Percentiles rank a stretch among this genome's conserved stretches.
Evolutionary conservation across 805 yeast genomes (phyloP).

Genomic region (Lachancea thermotolerans): DNA sequence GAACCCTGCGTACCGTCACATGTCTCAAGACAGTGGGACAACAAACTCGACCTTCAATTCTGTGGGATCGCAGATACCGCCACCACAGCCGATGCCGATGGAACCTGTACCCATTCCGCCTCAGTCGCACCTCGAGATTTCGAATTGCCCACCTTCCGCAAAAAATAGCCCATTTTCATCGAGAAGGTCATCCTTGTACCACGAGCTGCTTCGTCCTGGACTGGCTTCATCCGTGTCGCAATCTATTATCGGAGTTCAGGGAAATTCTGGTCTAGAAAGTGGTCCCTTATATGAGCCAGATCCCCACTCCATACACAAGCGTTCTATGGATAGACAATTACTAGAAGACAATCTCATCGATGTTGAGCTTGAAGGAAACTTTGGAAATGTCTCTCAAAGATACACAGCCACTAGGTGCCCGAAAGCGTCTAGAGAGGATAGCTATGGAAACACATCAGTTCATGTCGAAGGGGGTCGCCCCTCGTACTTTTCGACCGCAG

Average conservation of each 20-base stretch:
- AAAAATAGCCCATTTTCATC: constrained; percentile 26
- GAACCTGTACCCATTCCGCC: constrained; percentile 14
- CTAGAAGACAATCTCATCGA: constrained; percentile 13
- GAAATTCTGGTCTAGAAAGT: background rate
- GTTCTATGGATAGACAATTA: constrained; percentile 21
- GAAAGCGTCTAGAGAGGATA: background rate
- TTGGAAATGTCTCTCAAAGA: background rate
- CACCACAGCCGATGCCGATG: constrained; percentile 37
- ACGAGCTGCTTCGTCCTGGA: constrained; percentile 5
- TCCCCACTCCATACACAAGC: constrained; percentile 8
- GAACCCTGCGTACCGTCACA: constrained; percentile 22
- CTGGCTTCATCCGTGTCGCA: constrained; percentile 3
- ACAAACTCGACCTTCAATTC: constrained; percentile 3
- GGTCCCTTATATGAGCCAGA: constrained; percentile 12
- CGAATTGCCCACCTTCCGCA: constrained; percentile 10
- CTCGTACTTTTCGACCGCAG: constrained; percentile 14
- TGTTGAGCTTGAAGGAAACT: constrained; percentile 3
- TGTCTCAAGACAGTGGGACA: constrained; percentile 18
- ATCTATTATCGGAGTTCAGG: background rate
- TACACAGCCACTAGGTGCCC: background rate
- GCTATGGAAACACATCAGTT: background rate
- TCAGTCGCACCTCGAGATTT: constrained; percentile 1
- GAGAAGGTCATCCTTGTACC: constrained; percentile 20
- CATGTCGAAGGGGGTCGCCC: constrained; percentile 12
- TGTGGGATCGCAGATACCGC: constrained; percentile 38